These are phyloP conservation scores for Pythium monospermum DNA, from an alignment of 352 stramenopile species.

Conservation along the genomic window DNA sequence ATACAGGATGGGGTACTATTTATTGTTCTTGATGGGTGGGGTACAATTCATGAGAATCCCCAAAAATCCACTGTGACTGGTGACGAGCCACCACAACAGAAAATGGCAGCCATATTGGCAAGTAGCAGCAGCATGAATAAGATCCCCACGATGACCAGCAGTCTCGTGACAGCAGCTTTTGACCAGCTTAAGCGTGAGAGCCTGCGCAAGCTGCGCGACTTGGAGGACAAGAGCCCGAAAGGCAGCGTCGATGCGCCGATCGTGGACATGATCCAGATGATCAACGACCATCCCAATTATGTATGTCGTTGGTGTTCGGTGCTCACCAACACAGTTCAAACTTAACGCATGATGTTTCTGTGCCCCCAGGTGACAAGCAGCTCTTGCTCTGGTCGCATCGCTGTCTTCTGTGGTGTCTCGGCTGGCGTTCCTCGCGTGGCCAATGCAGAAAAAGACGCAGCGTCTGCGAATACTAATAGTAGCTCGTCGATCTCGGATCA, in stretches of 20 bases:
- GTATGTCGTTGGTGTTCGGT: slow-evolving; percentile 47
- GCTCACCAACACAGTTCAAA: too few relatives aligned
- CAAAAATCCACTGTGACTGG: too few relatives aligned
- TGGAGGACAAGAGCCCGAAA: slow-evolving; percentile 89
- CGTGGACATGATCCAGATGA: slow-evolving; percentile 78
- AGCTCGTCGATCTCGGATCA: slow-evolving; percentile 23
- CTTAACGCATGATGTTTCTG: too few relatives aligned
- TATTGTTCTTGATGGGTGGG: neutral
- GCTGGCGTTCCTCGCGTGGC: slow-evolving; percentile 1
- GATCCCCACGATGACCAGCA: too few relatives aligned
- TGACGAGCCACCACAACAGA: neutral
- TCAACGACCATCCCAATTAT: slow-evolving; percentile 86
- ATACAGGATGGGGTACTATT: neutral
- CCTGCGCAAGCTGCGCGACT: slow-evolving; percentile 73
- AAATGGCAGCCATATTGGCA: slow-evolving; percentile 5
- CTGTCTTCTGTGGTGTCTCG: slow-evolving; percentile 66
- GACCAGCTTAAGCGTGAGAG: slow-evolving; percentile 83
- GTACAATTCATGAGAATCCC: too few relatives aligned
- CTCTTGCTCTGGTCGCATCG: slow-evolving; percentile 88
- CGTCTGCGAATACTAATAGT: slow-evolving; percentile 4
- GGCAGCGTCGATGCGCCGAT: slow-evolving; percentile 88
- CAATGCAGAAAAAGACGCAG: neutral
- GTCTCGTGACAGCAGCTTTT: slow-evolving; percentile 42
- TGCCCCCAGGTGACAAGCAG: slow-evolving; percentile 81
- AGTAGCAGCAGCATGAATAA: too few relatives aligned